Evolutionary conservation across 2,329 filamentous ascomycete species (phyloP).

Genomic region (Monilinia laxa): DNA sequence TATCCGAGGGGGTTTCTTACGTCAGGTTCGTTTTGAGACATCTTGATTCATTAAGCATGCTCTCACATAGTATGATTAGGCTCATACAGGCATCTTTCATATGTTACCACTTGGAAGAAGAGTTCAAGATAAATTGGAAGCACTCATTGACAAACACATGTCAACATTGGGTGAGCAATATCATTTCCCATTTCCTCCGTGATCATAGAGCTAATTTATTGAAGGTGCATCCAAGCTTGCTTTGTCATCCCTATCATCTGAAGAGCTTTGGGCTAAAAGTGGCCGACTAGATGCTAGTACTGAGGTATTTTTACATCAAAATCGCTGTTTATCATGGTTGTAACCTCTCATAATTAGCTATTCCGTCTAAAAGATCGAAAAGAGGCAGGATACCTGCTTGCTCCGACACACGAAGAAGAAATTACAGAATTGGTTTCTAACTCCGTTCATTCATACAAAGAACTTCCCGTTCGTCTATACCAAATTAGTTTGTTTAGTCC

Average conservation of each 20-base stretch:
- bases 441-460: constrained; percentile 77
- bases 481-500: constrained; percentile 68
- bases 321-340: background rate
- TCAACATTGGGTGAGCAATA: constrained; percentile 57
- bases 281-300: constrained; percentile 73
- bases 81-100: constrained; percentile 89
- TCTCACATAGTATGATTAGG: constrained; percentile 47
- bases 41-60: background rate
- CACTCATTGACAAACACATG: constrained; percentile 89
- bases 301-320: constrained; percentile 57
- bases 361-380: constrained; percentile 81
- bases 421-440: constrained; percentile 78
- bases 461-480: constrained; percentile 82
- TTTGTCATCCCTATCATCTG: constrained; percentile 81
- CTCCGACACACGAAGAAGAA: constrained; percentile 95
- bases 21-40: constrained; percentile 55
- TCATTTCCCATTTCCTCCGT: constrained; percentile 11
- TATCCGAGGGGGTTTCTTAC: constrained; percentile 69
- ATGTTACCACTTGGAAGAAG: constrained; percentile 82
- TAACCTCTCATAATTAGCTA: constrained; percentile 53
- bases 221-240: constrained; percentile 75
- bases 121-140: constrained; percentile 85
- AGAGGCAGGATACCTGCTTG: constrained; percentile 70
- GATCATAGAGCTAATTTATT: background rate
- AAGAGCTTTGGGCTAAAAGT: constrained; percentile 78